Evolutionary conservation across 441 rosid genomes (phyloP), one percentile per base, ranked within the genome.

Genomic region (Viola pubescens): DNA sequence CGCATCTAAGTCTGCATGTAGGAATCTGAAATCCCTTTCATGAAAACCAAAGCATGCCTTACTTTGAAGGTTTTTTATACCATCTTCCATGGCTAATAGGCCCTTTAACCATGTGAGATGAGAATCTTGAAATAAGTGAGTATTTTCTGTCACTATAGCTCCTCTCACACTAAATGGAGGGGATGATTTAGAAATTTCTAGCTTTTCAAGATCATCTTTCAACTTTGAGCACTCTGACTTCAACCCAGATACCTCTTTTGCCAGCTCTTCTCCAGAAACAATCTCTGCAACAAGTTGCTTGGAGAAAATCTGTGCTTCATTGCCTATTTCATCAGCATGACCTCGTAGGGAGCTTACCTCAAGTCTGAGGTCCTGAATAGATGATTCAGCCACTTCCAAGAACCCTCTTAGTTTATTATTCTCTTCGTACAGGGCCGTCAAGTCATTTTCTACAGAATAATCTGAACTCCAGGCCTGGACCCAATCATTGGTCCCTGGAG

Each of bases 241-340:
- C 71, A 94, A 75, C 51, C 70, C 70, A 47, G 88, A 85, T 56
- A 91, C 96, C 82, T 91, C 96, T 69, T 75, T 81, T 8, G 72
- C 80, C 70, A 94, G 80, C 60, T 79, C 83, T 61, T 85, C 89
- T 49, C 97, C 94, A 11, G 98, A 91, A 62, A 84, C 76, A 82
- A 88, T 81, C 88, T 94, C 99, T 56, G 80, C 75, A 41, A 77
- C 81, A 67, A 94, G 97, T 73, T 78, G 84, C 77, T 73, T 82
- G 16, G 95, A 70, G 66, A 94, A 77, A 12, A 67, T 85, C 66
- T 80, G 84, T 56, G 92, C 81, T 74, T 85, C 88, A 67, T 63
- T 65, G 51, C 92, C 90, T 70, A 94, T 70, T 76, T 87, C 84
- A 72, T 83, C 82, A 42, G 97, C 87, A 71, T 88, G 83, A 77